These are phyloP conservation scores for Arachnopeziza araneosa DNA, from an alignment of 2,329 filamentous ascomycete species.

Conservation along the genomic window DNA sequence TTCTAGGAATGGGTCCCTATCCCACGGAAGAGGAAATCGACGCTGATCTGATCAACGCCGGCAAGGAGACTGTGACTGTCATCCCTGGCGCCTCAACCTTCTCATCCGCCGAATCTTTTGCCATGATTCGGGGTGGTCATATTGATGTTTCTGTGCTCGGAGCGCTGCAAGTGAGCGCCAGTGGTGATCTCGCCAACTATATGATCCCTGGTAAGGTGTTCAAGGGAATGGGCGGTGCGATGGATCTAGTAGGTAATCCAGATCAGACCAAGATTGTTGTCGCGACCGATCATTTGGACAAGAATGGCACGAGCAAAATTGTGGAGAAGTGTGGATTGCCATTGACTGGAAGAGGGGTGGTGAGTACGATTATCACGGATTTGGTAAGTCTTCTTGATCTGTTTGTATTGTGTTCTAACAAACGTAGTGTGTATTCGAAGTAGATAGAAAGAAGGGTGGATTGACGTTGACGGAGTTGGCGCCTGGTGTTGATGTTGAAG, in stretches of 20 bases:
- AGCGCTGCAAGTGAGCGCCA: conserved; percentile 62
- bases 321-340: conserved; percentile 59
- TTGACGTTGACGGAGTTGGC: conserved; percentile 67
- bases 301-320: conserved; percentile 62
- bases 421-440: conserved; percentile 61
- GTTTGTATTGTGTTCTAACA: not conserved
- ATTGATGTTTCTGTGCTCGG: conserved; percentile 81
- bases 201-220: conserved; percentile 86
- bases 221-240: conserved; percentile 81
- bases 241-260: conserved; percentile 68
- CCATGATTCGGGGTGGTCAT: conserved; percentile 81
- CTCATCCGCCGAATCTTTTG: conserved; percentile 75
- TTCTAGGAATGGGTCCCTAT: conserved; percentile 78
- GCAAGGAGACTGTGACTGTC: conserved; percentile 81
- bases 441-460: conserved; percentile 55
- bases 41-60: conserved; percentile 77
- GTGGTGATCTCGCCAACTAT: conserved; percentile 80
- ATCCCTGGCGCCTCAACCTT: conserved; percentile 72
- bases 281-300: conserved; percentile 64
- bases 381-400: conserved; percentile 40
- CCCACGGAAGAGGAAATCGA: conserved; percentile 68
- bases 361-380: conserved; percentile 69
- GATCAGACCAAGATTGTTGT: conserved; percentile 68
- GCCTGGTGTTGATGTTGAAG: conserved; percentile 61
- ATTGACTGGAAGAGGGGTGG: conserved; percentile 59